Percentiles rank a stretch among this genome's conserved stretches.
These are phyloP conservation scores for Sporothrix protearum DNA, from an alignment of 2,329 filamentous ascomycete species.

Conservation along the genomic window DNA sequence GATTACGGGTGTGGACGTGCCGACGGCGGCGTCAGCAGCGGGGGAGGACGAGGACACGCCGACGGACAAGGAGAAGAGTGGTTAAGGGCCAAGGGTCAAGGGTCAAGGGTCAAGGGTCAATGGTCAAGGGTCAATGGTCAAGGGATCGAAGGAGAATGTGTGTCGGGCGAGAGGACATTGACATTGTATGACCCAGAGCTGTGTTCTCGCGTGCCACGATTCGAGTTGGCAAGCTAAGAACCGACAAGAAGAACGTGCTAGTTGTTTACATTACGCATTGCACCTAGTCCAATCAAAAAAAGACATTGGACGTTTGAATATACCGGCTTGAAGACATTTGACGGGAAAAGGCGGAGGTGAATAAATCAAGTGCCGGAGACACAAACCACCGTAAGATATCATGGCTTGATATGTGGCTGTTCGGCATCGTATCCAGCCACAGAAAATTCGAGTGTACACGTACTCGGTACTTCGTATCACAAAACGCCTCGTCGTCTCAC, in stretches of 20 bases:
- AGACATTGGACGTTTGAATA: background rate
- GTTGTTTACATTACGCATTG: background rate
- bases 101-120: too few relatives aligned
- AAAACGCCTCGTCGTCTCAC: background rate
- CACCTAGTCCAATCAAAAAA: background rate
- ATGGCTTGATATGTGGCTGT: background rate
- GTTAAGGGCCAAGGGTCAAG: too few relatives aligned
- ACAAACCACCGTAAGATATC: background rate
- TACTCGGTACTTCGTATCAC: background rate
- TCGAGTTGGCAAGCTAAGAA: background rate
- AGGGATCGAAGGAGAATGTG: too few relatives aligned
- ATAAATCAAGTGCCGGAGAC: background rate
- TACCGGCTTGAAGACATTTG: background rate
- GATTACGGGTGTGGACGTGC: background rate
- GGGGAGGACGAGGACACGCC: background rate
- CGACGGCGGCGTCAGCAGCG: background rate
- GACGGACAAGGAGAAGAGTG: slow-evolving; percentile 20
- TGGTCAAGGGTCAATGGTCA: background rate
- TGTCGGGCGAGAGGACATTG: background rate
- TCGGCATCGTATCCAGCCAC: background rate
- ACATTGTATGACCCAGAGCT: background rate
- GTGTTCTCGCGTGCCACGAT: background rate
- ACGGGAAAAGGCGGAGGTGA: background rate
- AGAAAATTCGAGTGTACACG: background rate
- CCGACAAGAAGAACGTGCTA: background rate